A percentile compares a stretch with the other conserved stretches of the same genome.
These are phyloP conservation scores for Sporothrix euskadiensis DNA, from an alignment of 2,329 filamentous ascomycete species.

Conservation along the genomic window DNA sequence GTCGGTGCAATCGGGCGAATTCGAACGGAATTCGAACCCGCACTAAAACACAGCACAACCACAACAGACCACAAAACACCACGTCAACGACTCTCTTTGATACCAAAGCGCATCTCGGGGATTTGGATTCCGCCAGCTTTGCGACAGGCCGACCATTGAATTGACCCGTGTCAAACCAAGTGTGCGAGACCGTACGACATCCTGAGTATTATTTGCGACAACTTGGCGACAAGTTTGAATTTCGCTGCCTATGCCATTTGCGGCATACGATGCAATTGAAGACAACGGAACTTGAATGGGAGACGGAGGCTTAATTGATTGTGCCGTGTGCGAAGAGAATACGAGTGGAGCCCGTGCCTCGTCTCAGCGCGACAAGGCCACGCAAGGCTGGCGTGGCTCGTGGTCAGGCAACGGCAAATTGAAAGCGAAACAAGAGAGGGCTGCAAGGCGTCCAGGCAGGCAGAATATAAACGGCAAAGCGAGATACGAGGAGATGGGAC, in stretches of 20 bases:
- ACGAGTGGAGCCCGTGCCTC: not conserved
- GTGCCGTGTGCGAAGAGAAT: not conserved
- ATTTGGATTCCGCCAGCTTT: not conserved
- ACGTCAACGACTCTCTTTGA: not conserved
- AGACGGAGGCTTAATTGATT: not conserved
- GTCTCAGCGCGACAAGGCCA: not conserved
- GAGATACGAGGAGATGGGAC: not conserved
- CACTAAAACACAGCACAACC: not conserved
- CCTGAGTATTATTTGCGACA: not conserved
- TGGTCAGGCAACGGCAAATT: constrained; percentile 5
- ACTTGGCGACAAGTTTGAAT: not conserved
- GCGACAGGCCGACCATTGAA: not conserved
- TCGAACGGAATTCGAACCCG: constrained; percentile 1
- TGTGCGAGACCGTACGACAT: not conserved
- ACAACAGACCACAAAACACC: not conserved
- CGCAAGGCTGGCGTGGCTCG: constrained; percentile 14
- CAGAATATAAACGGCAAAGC: not conserved
- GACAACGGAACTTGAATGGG: not conserved
- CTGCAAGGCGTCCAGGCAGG: constrained; percentile 19
- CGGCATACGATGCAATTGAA: not conserved
- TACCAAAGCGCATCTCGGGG: not conserved
- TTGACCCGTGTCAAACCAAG: not conserved
- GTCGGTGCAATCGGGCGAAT: constrained; percentile 16
- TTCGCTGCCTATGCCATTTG: not conserved
- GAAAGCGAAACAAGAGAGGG: not conserved